Evolutionary conservation across 345 rosid species (phyloP), one percentile per base, ranked within the genome.

Genomic region (Corchorus capsularis): DNA sequence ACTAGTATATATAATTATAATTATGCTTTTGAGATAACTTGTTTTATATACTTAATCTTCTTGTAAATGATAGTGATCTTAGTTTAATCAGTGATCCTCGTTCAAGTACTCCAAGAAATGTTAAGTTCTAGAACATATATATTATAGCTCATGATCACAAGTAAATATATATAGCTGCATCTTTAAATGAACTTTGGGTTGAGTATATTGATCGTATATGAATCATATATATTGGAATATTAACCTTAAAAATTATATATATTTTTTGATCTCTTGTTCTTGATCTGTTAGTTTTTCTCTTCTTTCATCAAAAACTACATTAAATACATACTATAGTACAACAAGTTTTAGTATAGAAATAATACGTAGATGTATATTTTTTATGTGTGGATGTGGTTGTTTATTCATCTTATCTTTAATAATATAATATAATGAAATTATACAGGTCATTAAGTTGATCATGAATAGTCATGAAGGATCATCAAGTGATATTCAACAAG

Each of bases 391-490:
- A 69, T 52, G n/a, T 69, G 8, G 4, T 20, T 57, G 71, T 68
- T 45, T 49, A 15, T 47, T 49, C 37, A 46, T 46, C 71, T 46
- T 49, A 47, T 69, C 72, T 50, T 69, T 34, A 27, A 52, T 50
- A 0, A 55, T 69, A 52, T n/a, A 4, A 8, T 56, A 1, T 0
- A 16, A 16, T n/a, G n/a, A n/a, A n/a, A n/a, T n/a, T n/a, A n/a
- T 17, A 16, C 37, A 80, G 84, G 81, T 66, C 59, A 71, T 63
- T 12, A 61, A 76, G 66, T 43, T 5, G 55, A 72, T 27, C 27
- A 27, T 27, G 53, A 12, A 6, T 39, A 39, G 34, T 63, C 12
- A 60, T 3, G 72, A 39, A 4, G 60, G 72, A 68, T 68, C 66
- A 47, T 69, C 5, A 0, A 39, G 62, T 12, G 80, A 59, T 39